Percentiles rank a stretch among this genome's conserved stretches.
phyloP scores from a whole-genome alignment of 164 flowering plant species.

The Echeveria elegans region DNA sequence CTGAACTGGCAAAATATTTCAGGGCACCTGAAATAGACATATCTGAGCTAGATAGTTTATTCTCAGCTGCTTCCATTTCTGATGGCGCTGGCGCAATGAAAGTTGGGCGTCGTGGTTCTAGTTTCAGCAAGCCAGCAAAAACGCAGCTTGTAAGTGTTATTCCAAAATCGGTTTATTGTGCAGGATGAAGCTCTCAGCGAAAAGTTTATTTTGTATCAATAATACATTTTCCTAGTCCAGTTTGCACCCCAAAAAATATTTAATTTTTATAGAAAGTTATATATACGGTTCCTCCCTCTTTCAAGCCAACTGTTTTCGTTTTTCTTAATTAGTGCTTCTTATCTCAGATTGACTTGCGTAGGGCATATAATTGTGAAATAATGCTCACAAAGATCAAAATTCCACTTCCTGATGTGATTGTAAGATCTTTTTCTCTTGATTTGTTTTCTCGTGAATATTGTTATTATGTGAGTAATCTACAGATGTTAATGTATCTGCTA shows the following conservation, averaged over 20 bases:
- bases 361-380: constrained; percentile 86
- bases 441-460: too few species aligned
- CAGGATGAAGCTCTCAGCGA: background rate
- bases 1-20: constrained; percentile 11
- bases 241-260: too few species aligned
- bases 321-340: background rate
- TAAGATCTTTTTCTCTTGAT: constrained; percentile 28
- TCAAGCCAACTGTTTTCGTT: background rate
- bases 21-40: constrained; percentile 97
- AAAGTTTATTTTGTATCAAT: background rate
- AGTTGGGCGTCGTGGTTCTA: constrained; percentile 73
- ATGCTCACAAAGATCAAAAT: constrained; percentile 91
- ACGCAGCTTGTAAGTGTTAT: constrained; percentile 76
- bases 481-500: background rate
- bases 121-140: constrained; percentile 75
- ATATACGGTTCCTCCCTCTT: background rate
- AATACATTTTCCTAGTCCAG: too few species aligned
- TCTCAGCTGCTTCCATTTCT: constrained; percentile 59
- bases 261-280: too few species aligned
- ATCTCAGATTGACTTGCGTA: constrained; percentile 78
- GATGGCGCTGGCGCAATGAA: constrained; percentile 41
- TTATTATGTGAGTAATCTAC: background rate
- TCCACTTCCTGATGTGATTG: constrained; percentile 88
- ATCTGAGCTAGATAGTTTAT: constrained; percentile 83
- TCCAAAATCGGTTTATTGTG: background rate